Evolutionary conservation across 352 stramenopile species (phyloP).

Genomic region (Stramenopiles sp.): DNA sequence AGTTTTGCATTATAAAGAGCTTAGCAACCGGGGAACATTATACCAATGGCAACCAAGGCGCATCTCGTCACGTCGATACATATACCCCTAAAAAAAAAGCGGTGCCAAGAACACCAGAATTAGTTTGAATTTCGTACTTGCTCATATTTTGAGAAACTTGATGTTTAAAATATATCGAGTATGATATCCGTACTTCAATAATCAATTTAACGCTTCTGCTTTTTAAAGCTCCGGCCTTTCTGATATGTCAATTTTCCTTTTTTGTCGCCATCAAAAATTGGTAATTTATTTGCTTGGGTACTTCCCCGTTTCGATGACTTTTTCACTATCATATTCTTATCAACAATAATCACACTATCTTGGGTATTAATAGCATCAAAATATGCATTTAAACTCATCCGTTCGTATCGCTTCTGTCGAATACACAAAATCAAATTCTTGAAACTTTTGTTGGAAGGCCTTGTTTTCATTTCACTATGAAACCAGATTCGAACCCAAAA

Average conservation of each 20-base stretch:
- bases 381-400: background rate
- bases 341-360: background rate
- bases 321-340: background rate
- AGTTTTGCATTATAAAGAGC: no score
- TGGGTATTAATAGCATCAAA: background rate
- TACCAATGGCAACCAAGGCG: no score
- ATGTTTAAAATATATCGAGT: no score
- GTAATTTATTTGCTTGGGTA: no score
- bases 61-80: no score
- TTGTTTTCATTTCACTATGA: background rate
- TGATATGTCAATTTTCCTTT: background rate
- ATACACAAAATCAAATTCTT: background rate
- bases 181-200: no score
- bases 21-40: no score
- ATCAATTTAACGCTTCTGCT: no score
- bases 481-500: background rate
- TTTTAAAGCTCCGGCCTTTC: background rate
- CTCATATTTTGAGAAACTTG: no score
- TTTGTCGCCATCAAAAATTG: background rate
- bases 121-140: no score
- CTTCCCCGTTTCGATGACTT: background rate
- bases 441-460: background rate
- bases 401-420: background rate
- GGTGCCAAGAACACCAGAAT: no score
- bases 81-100: no score